These are phyloP conservation scores for Neofusicoccum ribis DNA, from an alignment of 2,329 filamentous ascomycete genomes.

Conservation along the genomic window DNA sequence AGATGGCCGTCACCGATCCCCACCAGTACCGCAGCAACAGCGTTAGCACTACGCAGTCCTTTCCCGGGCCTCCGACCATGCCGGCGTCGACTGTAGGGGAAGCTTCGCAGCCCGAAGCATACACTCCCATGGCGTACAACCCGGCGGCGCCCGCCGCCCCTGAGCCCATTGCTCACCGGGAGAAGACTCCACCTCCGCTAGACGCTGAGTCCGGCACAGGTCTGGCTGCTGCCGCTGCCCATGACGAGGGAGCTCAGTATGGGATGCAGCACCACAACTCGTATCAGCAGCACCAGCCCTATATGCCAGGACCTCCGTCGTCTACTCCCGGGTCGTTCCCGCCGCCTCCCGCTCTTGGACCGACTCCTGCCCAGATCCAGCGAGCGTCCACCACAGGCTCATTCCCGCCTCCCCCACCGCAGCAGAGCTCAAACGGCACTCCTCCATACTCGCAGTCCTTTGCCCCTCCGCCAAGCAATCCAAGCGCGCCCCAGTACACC, in stretches of 20 bases:
- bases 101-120: constrained; percentile 40
- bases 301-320: constrained; percentile 45
- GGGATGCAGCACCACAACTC: constrained; percentile 29
- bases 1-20: constrained; percentile 64
- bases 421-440: constrained; percentile 18
- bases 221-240: constrained; percentile 38
- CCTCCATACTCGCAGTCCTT: constrained; percentile 34
- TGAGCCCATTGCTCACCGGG: constrained; percentile 69
- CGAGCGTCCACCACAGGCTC: constrained; percentile 37
- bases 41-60: constrained; percentile 41
- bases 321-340: constrained; percentile 34
- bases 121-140: constrained; percentile 72
- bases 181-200: constrained; percentile 76
- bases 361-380: constrained; percentile 30
- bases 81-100: constrained; percentile 24
- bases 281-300: constrained; percentile 37
- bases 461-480: constrained; percentile 36
- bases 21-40: constrained; percentile 34
- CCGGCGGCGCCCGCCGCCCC: constrained; percentile 75
- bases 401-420: constrained; percentile 33
- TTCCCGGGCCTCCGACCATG: constrained; percentile 39
- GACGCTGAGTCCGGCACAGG: constrained; percentile 59
- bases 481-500: constrained; percentile 27
- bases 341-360: constrained; percentile 23
- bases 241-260: constrained; percentile 39